Evolutionary conservation across 1,284 basidiomycete species (phyloP).

Genomic region (Filobasidium uniguttulatum): DNA sequence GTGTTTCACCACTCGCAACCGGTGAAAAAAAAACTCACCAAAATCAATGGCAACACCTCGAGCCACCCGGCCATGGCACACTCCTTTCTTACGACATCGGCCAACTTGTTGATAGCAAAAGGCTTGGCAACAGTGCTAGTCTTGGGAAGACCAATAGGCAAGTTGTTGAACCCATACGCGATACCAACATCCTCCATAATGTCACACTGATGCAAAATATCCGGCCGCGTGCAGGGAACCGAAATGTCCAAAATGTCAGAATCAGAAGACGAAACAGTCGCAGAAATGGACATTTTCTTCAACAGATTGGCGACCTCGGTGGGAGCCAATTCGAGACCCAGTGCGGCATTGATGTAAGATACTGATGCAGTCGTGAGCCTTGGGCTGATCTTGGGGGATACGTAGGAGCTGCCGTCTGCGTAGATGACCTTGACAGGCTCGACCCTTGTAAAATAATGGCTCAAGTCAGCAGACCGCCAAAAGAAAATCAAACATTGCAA

Average conservation of each 20-base stretch:
- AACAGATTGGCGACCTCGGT: slow-evolving; percentile 30
- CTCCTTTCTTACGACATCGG: slow-evolving; percentile 75
- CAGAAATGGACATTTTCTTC: slow-evolving; percentile 33
- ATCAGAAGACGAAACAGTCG: slow-evolving; percentile 43
- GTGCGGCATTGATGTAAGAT: slow-evolving; percentile 91
- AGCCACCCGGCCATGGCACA: slow-evolving; percentile 93
- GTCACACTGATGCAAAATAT: slow-evolving; percentile 96
- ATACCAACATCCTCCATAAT: slow-evolving; percentile 97
- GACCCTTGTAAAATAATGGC: slow-evolving; percentile 47
- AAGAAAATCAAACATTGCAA: not conserved
- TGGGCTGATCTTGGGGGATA: slow-evolving; percentile 69
- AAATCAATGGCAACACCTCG: slow-evolving; percentile 84
- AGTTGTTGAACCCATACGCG: slow-evolving; percentile 94
- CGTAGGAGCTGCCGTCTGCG: slow-evolving; percentile 57
- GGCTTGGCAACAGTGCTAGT: slow-evolving; percentile 96
- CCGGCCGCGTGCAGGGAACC: slow-evolving; percentile 82
- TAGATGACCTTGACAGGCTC: slow-evolving; percentile 76
- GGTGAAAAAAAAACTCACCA: slow-evolving; percentile 43
- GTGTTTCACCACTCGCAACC: too few species aligned
- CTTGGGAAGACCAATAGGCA: slow-evolving; percentile 77
- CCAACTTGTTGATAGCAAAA: slow-evolving; percentile 75
- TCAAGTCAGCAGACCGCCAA: not conserved
- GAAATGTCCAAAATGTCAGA: slow-evolving; percentile 57
- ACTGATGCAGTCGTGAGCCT: slow-evolving; percentile 61
- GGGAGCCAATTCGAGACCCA: slow-evolving; percentile 55